Evolutionary conservation across 306 rosid species (phyloP).

Genomic region (Chamaecrista fasciculata): DNA sequence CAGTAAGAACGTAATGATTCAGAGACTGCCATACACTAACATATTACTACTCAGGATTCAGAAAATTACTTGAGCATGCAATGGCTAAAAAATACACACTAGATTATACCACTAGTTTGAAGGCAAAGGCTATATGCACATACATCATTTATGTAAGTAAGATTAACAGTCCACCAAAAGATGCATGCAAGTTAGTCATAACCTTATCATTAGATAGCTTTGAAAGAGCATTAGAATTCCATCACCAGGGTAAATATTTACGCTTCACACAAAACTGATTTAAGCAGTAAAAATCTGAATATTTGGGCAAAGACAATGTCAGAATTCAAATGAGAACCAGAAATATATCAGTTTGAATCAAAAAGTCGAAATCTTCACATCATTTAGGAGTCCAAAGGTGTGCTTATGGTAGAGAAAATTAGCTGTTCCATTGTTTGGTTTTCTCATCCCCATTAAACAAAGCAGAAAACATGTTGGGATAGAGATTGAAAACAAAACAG

Average conservation of each 20-base stretch:
- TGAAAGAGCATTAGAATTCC: not conserved
- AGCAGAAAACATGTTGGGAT: not conserved
- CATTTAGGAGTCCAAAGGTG: not conserved
- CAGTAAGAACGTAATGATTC: slow-evolving; percentile 22
- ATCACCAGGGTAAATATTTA: not conserved
- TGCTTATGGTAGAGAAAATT: not conserved
- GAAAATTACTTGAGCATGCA: not conserved
- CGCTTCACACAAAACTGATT: not conserved
- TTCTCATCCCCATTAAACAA: not conserved
- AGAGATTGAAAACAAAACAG: not conserved
- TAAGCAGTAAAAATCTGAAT: not conserved
- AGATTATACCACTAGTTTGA: not conserved
- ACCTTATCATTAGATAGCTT: not conserved
- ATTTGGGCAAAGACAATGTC: not conserved
- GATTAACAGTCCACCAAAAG: not conserved
- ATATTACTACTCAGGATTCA: not conserved
- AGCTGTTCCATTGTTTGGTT: not conserved
- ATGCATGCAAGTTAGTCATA: not conserved
- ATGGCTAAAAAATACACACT: not conserved
- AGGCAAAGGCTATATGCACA: slow-evolving; percentile 1
- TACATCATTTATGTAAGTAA: not conserved
- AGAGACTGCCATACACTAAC: slow-evolving; percentile 8
- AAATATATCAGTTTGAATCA: not conserved
- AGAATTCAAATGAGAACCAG: not conserved
- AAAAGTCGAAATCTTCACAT: not conserved